phyloP scores from a whole-genome alignment of 1,284 basidiomycete species.

The Xerocomus nothofagi region DNA sequence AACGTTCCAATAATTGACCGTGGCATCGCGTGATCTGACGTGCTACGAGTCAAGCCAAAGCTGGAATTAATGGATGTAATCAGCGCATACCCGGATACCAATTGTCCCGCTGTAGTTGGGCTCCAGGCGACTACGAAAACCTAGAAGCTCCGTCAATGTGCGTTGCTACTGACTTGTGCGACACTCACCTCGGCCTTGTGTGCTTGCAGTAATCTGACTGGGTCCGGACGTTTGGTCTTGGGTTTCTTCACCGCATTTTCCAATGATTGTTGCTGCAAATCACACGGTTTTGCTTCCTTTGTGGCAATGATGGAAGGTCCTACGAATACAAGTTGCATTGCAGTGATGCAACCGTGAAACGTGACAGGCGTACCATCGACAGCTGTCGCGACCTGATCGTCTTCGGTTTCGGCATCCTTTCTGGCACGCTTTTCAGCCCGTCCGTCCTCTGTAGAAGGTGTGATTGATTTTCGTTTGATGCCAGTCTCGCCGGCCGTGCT shows the following conservation, averaged over 20 bases:
- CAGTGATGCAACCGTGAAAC: neutral
- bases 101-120: conserved; percentile 55
- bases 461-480: conserved; percentile 50
- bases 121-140: conserved; percentile 84
- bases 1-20: conserved; percentile 75
- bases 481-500: conserved; percentile 17
- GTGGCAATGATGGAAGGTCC: conserved; percentile 17
- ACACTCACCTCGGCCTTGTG: conserved; percentile 62
- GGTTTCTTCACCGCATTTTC: conserved; percentile 37
- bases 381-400: conserved; percentile 33
- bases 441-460: conserved; percentile 43
- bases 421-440: conserved; percentile 54
- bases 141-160: conserved; percentile 38
- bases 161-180: neutral
- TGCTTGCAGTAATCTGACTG: conserved; percentile 52
- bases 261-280: conserved; percentile 15
- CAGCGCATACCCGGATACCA: conserved; percentile 70
- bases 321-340: conserved; percentile 4
- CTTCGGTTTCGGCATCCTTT: conserved; percentile 44
- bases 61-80: neutral
- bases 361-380: conserved; percentile 32
- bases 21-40: conserved; percentile 71
- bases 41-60: conserved; percentile 6
- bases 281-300: conserved; percentile 26
- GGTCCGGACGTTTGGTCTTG: conserved; percentile 39